Evolutionary conservation across 163 green algal genomes (phyloP), one percentile per base, ranked within the genome.

Genomic region (Chlorella variabilis): DNA sequence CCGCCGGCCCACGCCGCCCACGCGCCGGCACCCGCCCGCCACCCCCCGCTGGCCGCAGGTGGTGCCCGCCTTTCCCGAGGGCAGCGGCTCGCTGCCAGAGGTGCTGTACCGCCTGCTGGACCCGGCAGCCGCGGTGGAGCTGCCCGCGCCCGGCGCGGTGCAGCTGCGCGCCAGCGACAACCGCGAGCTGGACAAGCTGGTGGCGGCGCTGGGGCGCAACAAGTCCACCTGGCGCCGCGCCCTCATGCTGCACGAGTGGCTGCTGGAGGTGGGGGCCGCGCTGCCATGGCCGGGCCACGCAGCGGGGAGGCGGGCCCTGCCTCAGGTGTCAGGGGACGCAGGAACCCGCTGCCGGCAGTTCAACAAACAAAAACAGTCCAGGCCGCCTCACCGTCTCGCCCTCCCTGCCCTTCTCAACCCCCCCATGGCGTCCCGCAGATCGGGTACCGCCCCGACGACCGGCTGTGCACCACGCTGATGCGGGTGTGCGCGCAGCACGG

Each of bases 401-500:
- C n/a, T n/a, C n/a, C n/a, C n/a, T n/a, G n/a, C n/a, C n/a, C n/a
- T n/a, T n/a, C n/a, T n/a, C n/a, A n/a, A n/a, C n/a, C n/a, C n/a
- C n/a, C n/a, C n/a, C n/a, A n/a, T n/a, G n/a, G n/a, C 20, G 9
- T 29, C 9, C 51, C 25, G 36, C 75, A 81, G 75, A 71, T 58
- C 27, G 90, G 90, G 8, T 91, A 98, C 67, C 58, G 78, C 25
- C 82, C 92, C 7, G 94, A 98, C 78, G 94, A 95, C 83, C 73
- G 94, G 13, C 91, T 98, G 42, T 96, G 91, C 85, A 97, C 94
- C 51, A 97, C 94, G 71, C 86, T 98, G 25, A 96, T 98, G 74
- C 85, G 93, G 31, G 87, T 96, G 48, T 95, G 91, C 78, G 87
- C 90, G 13, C 88, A 95, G 86, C 93, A 96, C 74, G 91, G 93